Base-by-base conservation (phyloP, 192 early-diverging fungal genomes). In the Entomortierella parvispora region DNA sequence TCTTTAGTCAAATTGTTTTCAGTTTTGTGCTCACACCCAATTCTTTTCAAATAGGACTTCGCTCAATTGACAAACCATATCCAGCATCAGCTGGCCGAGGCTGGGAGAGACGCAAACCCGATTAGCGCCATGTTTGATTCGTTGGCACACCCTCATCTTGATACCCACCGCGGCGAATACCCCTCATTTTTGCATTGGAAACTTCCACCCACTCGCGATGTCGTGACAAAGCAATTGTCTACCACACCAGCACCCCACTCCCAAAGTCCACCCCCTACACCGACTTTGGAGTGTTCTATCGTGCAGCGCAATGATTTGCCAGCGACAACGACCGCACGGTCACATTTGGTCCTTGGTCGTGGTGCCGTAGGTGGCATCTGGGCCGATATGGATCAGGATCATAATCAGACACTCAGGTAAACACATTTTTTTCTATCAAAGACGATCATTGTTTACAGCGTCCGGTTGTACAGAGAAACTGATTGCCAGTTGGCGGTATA, bases 41-140 rank as follows among this genome's bases (percentile, higher is more conserved):
- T n/a, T n/a, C n/a, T n/a, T n/a, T n/a, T n/a, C n/a, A n/a, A n/a
- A n/a, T 77, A 77, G 74, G 66, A 77, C 45, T 64, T 68, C 52
- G 61, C 62, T 0, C 74, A 77, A 14, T 49, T 77, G 9, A 77
- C 74, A 25, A 68, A 62, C 44, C 74, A 77, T 48, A 77, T 77
- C 42, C 74, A 77, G 15, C 74, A 77, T 49, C 74, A 77, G 17
- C 20, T 77, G 58, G 74, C 65, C 25, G 74, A 77, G 48, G 74
- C 74, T 17, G 74, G 74, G 2, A 45, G 74, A 28, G 74, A 77
- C 58, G 74, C 74, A 10, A 77, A 77, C 40, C 74, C 74, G 2
- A 68, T 77, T 53, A 68, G 65, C n/a, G 74, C 74, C 65, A 68
- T 77, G 74, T 77, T 77, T 33, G 74, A 77, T 34, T 58, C 74